Percentiles rank a stretch among this genome's conserved stretches.
Evolutionary conservation across 169 alveolate species (phyloP).

Genomic region (Cryptosporidium sp.): DNA sequence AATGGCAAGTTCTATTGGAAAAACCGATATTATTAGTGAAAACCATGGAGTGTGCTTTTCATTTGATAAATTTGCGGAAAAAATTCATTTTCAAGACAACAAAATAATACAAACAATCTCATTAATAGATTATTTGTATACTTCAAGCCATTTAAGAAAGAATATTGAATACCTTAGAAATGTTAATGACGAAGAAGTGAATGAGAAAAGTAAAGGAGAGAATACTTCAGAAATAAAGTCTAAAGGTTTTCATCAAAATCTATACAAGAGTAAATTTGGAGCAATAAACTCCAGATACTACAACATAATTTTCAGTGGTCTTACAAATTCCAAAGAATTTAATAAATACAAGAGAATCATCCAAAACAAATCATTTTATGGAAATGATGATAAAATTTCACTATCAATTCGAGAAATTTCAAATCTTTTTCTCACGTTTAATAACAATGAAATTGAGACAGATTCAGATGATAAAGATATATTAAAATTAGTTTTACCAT

Average conservation of each 20-base stretch:
- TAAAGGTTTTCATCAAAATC: neutral
- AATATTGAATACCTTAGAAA: constrained; percentile 3
- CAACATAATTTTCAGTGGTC: neutral
- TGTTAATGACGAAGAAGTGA: neutral
- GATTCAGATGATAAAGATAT: neutral
- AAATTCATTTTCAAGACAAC: constrained; percentile 40
- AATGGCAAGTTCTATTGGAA: constrained; percentile 14
- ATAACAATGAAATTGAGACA: constrained; percentile 3
- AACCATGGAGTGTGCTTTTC: neutral
- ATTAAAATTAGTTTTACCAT: neutral
- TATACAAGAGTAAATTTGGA: neutral
- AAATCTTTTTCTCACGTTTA: constrained; percentile 24
- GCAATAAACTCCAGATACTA: neutral
- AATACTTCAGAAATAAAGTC: neutral
- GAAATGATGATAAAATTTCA: neutral
- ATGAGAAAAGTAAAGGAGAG: neutral
- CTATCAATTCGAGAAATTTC: constrained; percentile 28
- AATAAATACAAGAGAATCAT: constrained; percentile 13
- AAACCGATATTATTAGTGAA: neutral
- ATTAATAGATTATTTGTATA: constrained; percentile 45
- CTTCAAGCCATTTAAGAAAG: constrained; percentile 34
- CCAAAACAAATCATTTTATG: constrained; percentile 11
- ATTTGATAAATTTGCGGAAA: constrained; percentile 10
- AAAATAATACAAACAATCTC: constrained; percentile 44
- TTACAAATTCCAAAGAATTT: constrained; percentile 8